Evolutionary conservation across 305 asterid species (phyloP), one percentile per base, ranked within the genome.

Genomic region (Fraxinus baroniana): DNA sequence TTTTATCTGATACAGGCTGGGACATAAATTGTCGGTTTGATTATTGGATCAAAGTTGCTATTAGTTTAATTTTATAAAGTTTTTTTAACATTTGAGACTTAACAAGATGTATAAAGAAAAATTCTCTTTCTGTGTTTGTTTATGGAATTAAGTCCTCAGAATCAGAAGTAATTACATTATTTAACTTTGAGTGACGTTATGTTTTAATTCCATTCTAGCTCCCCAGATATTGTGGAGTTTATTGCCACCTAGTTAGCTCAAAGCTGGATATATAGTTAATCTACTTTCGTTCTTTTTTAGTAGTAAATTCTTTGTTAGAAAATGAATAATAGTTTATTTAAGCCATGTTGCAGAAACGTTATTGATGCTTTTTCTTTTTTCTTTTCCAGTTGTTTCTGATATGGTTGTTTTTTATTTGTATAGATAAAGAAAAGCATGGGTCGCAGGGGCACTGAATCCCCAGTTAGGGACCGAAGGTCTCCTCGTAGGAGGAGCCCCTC

Each of bases 401-500:
- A 35, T n/a, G 13, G 10, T 18, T 66, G 30, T 73, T 81, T 76
- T 77, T 6, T 70, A 5, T 74, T 20, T 79, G 33, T 55, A 46
- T 49, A 82, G 89, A 73, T 74, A 52, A 33, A 6, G 9, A 13
- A 33, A 46, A 22, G 80, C 55, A 96, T 94, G 99, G 98, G 93
- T 60, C 96, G 87, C 74, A 76, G 78, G 57, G 80, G 85, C 88
- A 91, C 95, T 9, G 90, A 84, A 78, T 94, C 99, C 68, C 96
- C 97, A 76, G 89, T 84, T 55, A 89, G 91, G 83, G 86, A 80
- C 17, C 90, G 84, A 74, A 89, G 87, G 72, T 87, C 97, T 82
- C 92, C 97, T 87, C 90, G 86, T 62, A 86, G 89, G 82, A 89
- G 90, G 89, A 90, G 89, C 84, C 87, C 95, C 74, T 83, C 92